Evolutionary conservation across 495 filamentous ascomycete species (phyloP), one percentile per base, ranked within the genome.

Genomic region (Penicillium subrubescens): DNA sequence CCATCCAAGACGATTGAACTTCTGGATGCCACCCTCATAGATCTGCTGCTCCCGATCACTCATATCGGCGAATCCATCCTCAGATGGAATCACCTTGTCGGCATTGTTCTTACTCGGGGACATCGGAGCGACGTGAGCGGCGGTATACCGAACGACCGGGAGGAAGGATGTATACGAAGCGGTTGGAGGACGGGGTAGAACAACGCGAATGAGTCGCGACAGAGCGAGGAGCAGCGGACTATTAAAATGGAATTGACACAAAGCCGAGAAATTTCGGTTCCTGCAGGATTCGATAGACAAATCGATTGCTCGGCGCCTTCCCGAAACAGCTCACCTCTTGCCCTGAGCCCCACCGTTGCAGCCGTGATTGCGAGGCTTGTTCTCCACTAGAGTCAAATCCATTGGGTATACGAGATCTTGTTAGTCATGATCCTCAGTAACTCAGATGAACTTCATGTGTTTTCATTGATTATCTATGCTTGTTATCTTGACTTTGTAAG

Each of bases 1-100:
- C 73, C 73, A 75, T 27, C 73, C 73, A 15, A 75, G 68, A 57
- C 69, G 66, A 51, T 65, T 73, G 62, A 68, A 72, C 46, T 73
- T 72, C 37, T 61, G 39, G 43, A 65, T 60, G 27, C 63, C 63
- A 8, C 51, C 52, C 34, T 67, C 56, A 31, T 70, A 67, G 34
- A 66, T 55, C 35, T 63, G 61, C 59, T 56, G 53, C 53, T 56
- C 53, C 53, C 53, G 53, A 23, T 56, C 53, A 56, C 53, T 56
- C 53, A 56, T 39, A 29, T 56, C 53, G 31, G 34, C 31, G 11
- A 56, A 7, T n/a, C 53, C 53, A 56, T 56, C 53, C 31, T 56
- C 53, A 2, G 53, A 56, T 23, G 33, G 53, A 25, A 39, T 37
- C 53, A 56, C 8, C 53, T 56, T 56, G 31, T 37, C 53, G 53